Conservation (phyloP, 176 grass and related monocot genomes). For the Echinochloa phyllopogon region DNA sequence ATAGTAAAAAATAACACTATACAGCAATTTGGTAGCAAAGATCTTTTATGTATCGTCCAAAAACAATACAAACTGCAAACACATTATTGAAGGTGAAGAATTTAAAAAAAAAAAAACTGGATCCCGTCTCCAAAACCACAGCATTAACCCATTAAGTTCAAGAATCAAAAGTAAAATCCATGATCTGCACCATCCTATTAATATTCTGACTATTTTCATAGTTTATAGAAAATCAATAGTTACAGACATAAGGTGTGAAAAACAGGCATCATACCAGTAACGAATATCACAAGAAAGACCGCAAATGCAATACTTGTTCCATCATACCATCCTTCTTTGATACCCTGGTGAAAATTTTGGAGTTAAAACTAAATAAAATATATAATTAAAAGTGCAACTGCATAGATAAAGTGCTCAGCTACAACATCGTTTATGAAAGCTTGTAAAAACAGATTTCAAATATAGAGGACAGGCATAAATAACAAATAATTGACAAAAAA, state of each 20-base stretch:
- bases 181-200: conserved; percentile 25
- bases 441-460: conserved; percentile 23
- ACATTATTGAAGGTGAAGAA: conserved; percentile 10
- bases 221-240: not conserved
- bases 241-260: not conserved
- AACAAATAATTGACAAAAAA: not conserved
- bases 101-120: not conserved
- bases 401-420: not conserved
- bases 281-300: conserved; percentile 91
- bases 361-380: conserved; percentile 50
- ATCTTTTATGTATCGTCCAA: not conserved
- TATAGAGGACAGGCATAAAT: conserved; percentile 1
- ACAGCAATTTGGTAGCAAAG: conserved; percentile 16
- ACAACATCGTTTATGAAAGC: conserved; percentile 1
- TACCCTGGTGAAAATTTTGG: conserved; percentile 62
- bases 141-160: not conserved
- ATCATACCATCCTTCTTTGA: conserved; percentile 98
- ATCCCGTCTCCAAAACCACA: conserved; percentile 10
- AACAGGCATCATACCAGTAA: conserved; percentile 77
- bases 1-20: conserved; percentile 4
- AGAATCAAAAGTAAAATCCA: not conserved
- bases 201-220: conserved; percentile 23
- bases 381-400: conserved; percentile 27
- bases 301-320: conserved; percentile 94
- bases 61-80: not conserved